Conservation (phyloP, 257 asterid genomes). For the Nicotiana obtusifolia region DNA sequence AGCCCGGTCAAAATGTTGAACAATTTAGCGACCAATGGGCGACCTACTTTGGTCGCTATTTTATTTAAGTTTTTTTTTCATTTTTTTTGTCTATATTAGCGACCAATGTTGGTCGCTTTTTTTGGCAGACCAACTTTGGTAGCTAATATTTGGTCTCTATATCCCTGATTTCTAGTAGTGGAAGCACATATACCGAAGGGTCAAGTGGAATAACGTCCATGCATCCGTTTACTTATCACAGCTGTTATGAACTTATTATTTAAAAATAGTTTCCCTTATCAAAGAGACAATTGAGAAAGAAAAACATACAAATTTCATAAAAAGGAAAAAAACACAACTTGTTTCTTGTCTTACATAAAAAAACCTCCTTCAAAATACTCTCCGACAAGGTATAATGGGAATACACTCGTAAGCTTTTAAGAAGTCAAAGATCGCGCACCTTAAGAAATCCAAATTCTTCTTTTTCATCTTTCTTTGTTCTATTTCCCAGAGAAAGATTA, state of each 20-base stretch:
- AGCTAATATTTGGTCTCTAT: no score
- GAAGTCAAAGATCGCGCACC: slow-evolving; percentile 10
- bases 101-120: no score
- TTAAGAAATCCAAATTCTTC: background rate
- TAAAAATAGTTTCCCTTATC: background rate
- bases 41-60: no score
- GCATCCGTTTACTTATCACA: background rate
- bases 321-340: background rate
- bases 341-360: background rate
- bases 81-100: no score
- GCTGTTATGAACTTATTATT: background rate
- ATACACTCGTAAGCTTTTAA: background rate
- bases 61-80: no score
- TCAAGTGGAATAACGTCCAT: background rate
- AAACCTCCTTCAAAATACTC: background rate
- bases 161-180: no score
- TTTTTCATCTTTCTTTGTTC: no score
- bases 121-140: no score
- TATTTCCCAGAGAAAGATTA: background rate
- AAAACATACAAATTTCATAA: background rate
- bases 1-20: no score
- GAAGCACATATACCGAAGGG: background rate
- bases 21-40: no score
- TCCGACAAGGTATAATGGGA: background rate
- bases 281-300: background rate